Evolutionary conservation across 139 green algal species (phyloP), one percentile per base, ranked within the genome.

Genomic region (Coccomyxa sp.): DNA sequence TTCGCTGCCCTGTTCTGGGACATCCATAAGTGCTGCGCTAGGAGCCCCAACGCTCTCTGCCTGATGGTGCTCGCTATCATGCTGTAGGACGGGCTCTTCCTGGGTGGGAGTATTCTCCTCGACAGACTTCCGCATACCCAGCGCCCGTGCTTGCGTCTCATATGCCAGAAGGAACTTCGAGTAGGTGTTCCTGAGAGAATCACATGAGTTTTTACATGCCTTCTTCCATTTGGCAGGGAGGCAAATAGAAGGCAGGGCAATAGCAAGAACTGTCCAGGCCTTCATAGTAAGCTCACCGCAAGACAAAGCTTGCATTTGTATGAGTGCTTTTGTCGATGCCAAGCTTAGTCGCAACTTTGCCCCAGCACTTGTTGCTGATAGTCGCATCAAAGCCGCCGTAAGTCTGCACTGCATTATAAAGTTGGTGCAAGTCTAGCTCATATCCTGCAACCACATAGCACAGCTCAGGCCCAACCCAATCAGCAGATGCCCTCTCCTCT

Each of bases 281-380:
- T 51, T 51, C n/a, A n/a, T n/a, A n/a, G n/a, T 51, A 7, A 21
- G 17, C 67, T 59, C 60, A 84, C 81, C 77, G 79, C 32, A 84
- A 67, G 0, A 84, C 66, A 67, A 79, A 84, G 67, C 66, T 71
- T 45, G 81, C 81, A 38, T 84, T 84, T 79, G 81, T 84, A 11
- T 58, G 38, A 13, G 77, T 38, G 14, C 30, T 74, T 28, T 67
- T 30, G 67, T 84, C 67, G 31, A 84, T 84, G 81, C 81, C 81
- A 16, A 84, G 67, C 67, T 68, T 79, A 13, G 63, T 59, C 13
- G 81, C 67, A 71, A 84, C 77, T 13, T 71, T 76, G 14, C 31
- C 66, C 23, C 79, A 84, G 27, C 77, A 71, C 38, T 66, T 79
- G 18, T 79, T 79, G 38, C 25, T 45, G 23, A 79, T 38, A 57